phyloP scores from a whole-genome alignment of 768 basidiomycete genomes.

The Boletus eberwhitei region DNA sequence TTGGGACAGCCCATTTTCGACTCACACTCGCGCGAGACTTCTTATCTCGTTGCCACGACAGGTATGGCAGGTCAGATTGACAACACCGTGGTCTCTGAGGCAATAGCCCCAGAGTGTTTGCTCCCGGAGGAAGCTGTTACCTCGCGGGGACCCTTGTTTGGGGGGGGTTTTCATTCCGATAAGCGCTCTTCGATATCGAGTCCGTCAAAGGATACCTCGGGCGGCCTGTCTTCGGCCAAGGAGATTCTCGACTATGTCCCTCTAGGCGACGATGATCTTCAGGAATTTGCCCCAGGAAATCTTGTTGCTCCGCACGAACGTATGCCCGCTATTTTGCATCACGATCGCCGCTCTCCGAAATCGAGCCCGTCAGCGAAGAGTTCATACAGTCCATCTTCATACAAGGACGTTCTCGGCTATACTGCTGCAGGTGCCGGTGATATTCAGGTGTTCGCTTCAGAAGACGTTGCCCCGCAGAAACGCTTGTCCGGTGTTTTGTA shows the following conservation, averaged over 20 bases:
- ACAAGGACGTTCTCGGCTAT: neutral
- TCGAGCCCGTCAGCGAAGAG: neutral
- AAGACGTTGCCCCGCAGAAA: neutral
- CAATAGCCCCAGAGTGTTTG: neutral
- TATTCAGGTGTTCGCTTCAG: neutral
- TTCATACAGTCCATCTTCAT: neutral
- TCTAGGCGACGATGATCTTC: neutral
- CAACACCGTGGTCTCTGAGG: neutral
- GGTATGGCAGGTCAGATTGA: neutral
- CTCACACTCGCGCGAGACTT: neutral
- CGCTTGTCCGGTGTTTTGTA: neutral
- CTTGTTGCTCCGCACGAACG: neutral
- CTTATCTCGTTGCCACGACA: neutral
- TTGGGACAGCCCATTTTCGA: neutral
- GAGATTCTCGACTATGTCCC: neutral
- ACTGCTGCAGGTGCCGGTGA: neutral
- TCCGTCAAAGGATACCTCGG: neutral
- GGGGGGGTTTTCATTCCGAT: neutral
- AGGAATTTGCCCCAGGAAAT: neutral
- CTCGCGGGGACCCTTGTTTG: neutral
- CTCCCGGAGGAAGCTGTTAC: neutral
- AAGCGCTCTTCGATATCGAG: neutral
- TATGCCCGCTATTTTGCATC: neutral
- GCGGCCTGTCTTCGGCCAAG: neutral
- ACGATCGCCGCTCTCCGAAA: neutral